Evolutionary conservation across 371 early-diverging fungal species (phyloP).

Genomic region (Zychaea mexicana): DNA sequence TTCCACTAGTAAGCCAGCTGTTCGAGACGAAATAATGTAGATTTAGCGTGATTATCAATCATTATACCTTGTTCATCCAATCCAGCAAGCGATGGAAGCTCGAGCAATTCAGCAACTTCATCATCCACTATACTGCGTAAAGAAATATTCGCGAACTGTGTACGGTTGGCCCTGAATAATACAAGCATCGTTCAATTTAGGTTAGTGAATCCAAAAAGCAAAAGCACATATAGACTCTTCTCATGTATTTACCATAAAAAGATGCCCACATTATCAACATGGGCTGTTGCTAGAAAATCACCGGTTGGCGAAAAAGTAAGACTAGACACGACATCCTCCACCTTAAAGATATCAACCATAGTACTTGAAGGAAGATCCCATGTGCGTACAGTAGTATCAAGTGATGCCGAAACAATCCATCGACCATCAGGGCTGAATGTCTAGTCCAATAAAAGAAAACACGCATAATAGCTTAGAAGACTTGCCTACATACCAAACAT

Average conservation of each 20-base stretch:
- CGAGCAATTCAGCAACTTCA: conserved; percentile 46
- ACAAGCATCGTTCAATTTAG: not conserved
- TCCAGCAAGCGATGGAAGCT: conserved; percentile 57
- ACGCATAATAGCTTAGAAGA: too few species aligned
- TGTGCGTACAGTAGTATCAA: conserved; percentile 88
- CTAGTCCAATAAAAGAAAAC: conserved; percentile 37
- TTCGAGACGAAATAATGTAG: too few species aligned
- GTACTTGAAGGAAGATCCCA: conserved; percentile 95
- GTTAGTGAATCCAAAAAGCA: too few species aligned
- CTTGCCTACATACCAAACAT: too few species aligned
- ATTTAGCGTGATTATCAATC: too few species aligned
- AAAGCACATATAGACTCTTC: too few species aligned
- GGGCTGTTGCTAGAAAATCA: conserved; percentile 91
- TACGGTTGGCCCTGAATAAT: conserved; percentile 64
- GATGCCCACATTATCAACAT: conserved; percentile 89
- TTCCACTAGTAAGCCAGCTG: not conserved
- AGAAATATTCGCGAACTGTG: conserved; percentile 71
- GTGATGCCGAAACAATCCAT: conserved; percentile 84
- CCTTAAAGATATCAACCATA: conserved; percentile 82
- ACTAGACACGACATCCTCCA: conserved; percentile 79
- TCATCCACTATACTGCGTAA: conserved; percentile 67
- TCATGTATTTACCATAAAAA: conserved; percentile 73
- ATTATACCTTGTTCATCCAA: conserved; percentile 28
- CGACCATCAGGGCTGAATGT: conserved; percentile 91
- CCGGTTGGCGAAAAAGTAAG: conserved; percentile 88